Base-by-base conservation (phyloP, 23 red algal genomes). In the Gracilaria caudata region DNA sequence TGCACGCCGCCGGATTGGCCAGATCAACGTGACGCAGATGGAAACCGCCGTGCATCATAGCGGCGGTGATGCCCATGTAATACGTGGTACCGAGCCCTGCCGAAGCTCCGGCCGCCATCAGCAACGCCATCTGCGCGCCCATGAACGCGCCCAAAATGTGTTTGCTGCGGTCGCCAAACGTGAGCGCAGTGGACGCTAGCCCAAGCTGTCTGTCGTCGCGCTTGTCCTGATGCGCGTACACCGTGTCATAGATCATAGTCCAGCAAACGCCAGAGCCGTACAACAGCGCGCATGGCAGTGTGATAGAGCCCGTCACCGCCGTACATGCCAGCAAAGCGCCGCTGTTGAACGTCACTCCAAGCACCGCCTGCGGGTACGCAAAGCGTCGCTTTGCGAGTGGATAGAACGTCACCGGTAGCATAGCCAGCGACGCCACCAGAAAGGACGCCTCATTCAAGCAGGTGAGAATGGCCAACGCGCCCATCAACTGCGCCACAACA, bases 231-330 rank as follows among this genome's bases (percentile, higher is more conserved):
- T 93, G 83, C 3, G 96, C 96, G 76, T 98, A 98, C n/a, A 98
- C 84, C n/a, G 96, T 95, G 71, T 98, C 96, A 76, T 98, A 98
- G 21, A 98, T 85, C 78, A 95, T 71, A 7, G 96, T 98, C 96
- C 96, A 98, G 26, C 77, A 92, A 53, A 70, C 33, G 25, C 92
- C 90, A 16, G 85, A 80, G 3, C 28, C 65, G 61, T 98, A 98
- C 21, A 98, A 60, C 33, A 85, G 64, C 16, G 82, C 10, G 20
- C 78, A 74, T 17, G 59, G 59, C 30, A 75, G 58, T 0, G 46
- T 73, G 73, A 93, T 37, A 10, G 45, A 40, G 16, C 90, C 86
- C 4, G 73, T 74, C 4, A 86, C 89, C 12, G 92, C 96, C 14
- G 82, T 46, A 68, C 83, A 98, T 13, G 92, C 96, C 17, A 98